Evolutionary conservation across 75 land plant genomes (phyloP), one percentile per base, ranked within the genome.

Genomic region (Azolla pinnata): DNA sequence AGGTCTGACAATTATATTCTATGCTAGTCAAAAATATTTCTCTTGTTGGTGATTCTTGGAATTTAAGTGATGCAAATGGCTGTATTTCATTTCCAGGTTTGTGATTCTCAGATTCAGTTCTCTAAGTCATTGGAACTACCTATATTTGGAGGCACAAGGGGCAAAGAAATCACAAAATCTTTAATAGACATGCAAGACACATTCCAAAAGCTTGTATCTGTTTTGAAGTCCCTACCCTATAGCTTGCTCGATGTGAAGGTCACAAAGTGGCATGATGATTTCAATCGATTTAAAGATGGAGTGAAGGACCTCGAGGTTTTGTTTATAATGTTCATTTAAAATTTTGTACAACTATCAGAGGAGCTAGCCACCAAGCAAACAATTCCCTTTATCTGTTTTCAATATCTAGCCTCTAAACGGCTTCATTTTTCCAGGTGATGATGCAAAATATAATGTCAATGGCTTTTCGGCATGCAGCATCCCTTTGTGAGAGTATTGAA

Each of bases 51-150:
- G 24, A 24, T 28, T 54, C 32, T 2, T 29, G 29, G 27, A 54
- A 3, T 31, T 42, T 10, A 42, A 10, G 10, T 17, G 44, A 42
- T 42, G 10, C 10, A 42, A 10, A 42, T 56, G n/a, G n/a, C n/a
- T n/a, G n/a, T n/a, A n/a, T n/a, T 38, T 44, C 19, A 32, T 31
- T 12, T 31, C 2, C 71, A 69, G 71, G 71, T 69, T 28, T 69
- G 71, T 69, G 71, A 69, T 69, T 69, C 71, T 24, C 65, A 69
- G 29, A 69, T 69, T 28, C 71, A 69, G 59, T 69, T 69, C 29
- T 69, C 71, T 26, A 38, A 38, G 25, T 52, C 51, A 26, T 1
- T 61, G 30, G 64, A 69, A 33, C 9, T 69, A 2, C 71, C 71
- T 54, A 48, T 62, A 16, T 69, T 61, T 62, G 71, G 66, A 47